These are phyloP conservation scores for Moricandia arvensis DNA, from an alignment of 345 rosid species.

Conservation along the genomic window DNA sequence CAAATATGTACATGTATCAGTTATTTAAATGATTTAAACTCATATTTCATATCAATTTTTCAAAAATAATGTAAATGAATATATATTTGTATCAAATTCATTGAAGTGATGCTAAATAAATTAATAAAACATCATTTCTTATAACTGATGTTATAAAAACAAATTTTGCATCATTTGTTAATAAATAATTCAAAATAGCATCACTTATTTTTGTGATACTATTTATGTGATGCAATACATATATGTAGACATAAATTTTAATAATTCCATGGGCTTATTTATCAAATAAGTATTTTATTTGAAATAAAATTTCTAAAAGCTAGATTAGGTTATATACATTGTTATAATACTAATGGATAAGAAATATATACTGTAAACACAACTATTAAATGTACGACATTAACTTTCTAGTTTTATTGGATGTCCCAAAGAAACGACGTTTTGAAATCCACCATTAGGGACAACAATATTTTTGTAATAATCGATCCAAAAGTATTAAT, in stretches of 20 bases:
- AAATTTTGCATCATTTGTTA: no score
- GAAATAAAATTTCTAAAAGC: not conserved
- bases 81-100: no score
- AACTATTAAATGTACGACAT: not conserved
- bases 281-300: not conserved
- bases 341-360: not conserved
- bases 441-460: not conserved
- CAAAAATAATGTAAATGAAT: no score
- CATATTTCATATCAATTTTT: no score
- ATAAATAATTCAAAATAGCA: no score
- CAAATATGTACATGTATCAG: no score
- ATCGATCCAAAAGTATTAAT: conserved; percentile 1
- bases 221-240: no score
- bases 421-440: not conserved
- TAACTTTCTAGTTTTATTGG: not conserved
- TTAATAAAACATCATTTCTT: no score
- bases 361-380: not conserved
- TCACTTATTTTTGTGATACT: no score
- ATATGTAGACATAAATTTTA: not conserved
- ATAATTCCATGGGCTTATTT: not conserved
- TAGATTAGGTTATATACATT: not conserved
- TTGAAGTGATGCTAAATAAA: no score
- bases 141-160: no score
- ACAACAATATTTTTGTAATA: not conserved
- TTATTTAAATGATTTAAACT: no score